Percentiles rank a stretch among this genome's conserved stretches.
phyloP scores from a whole-genome alignment of 1,284 basidiomycete genomes.

The Microstroma glucosiphilum region DNA sequence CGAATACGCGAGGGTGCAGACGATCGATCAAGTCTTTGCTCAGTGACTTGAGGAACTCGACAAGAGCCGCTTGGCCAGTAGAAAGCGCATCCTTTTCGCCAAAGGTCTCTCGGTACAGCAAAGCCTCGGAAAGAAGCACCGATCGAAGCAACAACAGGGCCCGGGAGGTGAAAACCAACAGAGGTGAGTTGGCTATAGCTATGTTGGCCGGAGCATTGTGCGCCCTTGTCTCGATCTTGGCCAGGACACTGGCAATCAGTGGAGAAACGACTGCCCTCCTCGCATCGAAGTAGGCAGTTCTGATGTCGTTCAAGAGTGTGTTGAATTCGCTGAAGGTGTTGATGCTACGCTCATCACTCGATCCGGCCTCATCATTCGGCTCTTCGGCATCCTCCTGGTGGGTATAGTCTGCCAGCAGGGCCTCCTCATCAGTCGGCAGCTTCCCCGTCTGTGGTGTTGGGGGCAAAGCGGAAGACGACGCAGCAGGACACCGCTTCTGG shows the following conservation, averaged over 20 bases:
- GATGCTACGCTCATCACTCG: background rate
- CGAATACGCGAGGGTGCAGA: slow-evolving; percentile 4
- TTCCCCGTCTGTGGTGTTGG: slow-evolving; percentile 15
- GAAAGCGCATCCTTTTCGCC: background rate
- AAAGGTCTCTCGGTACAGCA: background rate
- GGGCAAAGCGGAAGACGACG: slow-evolving; percentile 8
- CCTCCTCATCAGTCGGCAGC: background rate
- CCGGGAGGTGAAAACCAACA: background rate
- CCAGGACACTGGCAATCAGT: slow-evolving; percentile 18
- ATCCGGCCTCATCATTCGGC: background rate
- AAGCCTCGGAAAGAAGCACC: background rate
- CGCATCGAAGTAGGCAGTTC: slow-evolving; percentile 26
- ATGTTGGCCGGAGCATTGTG: background rate
- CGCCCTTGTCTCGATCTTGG: slow-evolving; percentile 19
- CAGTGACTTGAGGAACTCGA: background rate
- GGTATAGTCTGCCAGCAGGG: slow-evolving; percentile 9
- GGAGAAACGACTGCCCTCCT: slow-evolving; percentile 23
- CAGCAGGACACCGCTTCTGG: slow-evolving; percentile 12
- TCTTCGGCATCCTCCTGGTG: background rate
- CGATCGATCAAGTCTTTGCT: slow-evolving; percentile 2
- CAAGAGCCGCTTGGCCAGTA: background rate
- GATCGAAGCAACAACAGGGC: slow-evolving; percentile 3
- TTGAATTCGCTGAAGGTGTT: slow-evolving; percentile 29
- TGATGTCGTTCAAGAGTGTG: slow-evolving; percentile 30
- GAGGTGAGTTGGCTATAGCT: background rate